Conservation (phyloP, 2,329 filamentous ascomycete genomes). For the Botrytis aclada region DNA sequence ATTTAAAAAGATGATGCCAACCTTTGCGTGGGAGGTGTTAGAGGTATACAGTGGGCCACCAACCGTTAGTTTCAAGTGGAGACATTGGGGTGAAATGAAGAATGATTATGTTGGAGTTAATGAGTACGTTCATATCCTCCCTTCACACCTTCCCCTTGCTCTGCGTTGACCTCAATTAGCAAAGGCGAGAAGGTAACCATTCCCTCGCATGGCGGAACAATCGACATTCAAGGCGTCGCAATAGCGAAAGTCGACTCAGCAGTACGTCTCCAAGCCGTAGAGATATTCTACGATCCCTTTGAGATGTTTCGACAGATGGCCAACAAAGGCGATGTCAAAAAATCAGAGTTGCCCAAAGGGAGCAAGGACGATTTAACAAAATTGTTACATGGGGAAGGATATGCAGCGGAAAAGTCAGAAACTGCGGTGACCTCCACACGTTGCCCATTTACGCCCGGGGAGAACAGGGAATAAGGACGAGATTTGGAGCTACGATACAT, state of each 20-base stretch:
- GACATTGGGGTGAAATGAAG: conserved; percentile 66
- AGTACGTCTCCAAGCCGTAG: conserved; percentile 55
- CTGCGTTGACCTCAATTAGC: conserved; percentile 41
- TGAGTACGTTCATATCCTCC: not conserved
- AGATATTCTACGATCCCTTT: conserved; percentile 64
- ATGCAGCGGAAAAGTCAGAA: not conserved
- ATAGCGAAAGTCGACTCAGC: conserved; percentile 60
- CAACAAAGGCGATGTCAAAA: conserved; percentile 40
- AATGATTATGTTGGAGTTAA: conserved; percentile 62
- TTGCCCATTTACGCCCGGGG: conserved; percentile 14
- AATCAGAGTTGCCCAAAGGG: not conserved
- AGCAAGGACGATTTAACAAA: conserved; percentile 22
- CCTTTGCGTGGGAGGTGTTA: conserved; percentile 67
- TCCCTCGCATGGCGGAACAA: conserved; percentile 57
- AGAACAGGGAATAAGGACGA: conserved; percentile 8
- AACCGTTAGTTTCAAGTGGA: conserved; percentile 60
- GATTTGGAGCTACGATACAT: not conserved
- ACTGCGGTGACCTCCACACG: not conserved
- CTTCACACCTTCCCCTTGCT: not conserved
- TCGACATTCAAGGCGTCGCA: conserved; percentile 63
- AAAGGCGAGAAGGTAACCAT: conserved; percentile 60
- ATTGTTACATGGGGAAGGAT: conserved; percentile 24
- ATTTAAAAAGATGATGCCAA: conserved; percentile 72
- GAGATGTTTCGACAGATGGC: conserved; percentile 66
- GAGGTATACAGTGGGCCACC: conserved; percentile 66